Conservation (phyloP, 2,329 filamentous ascomycete genomes). For the Colletotrichum sp. region DNA sequence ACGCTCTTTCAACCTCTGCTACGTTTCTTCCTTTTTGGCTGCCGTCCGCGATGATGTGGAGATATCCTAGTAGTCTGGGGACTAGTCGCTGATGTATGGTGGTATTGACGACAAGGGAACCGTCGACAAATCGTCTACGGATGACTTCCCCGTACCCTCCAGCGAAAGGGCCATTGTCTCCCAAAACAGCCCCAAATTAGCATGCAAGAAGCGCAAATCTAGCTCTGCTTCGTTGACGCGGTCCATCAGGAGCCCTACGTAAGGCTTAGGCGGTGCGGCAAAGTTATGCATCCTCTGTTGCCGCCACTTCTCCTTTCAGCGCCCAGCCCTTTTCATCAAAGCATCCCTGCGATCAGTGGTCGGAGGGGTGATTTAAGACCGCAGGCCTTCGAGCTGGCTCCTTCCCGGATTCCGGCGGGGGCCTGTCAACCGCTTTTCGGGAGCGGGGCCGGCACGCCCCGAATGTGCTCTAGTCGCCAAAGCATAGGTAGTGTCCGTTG, state of each 20-base stretch:
- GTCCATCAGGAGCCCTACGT: background rate
- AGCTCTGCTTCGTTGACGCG: background rate
- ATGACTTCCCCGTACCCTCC: background rate
- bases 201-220: background rate
- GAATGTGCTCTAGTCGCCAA: background rate
- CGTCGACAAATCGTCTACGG: background rate
- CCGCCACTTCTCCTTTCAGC: background rate
- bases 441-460: background rate
- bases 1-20: background rate
- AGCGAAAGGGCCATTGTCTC: background rate
- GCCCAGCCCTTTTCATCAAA: background rate
- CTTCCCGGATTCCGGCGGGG: background rate
- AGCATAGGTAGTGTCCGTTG: background rate
- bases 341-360: background rate
- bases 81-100: background rate
- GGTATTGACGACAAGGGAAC: background rate
- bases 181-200: background rate
- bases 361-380: background rate
- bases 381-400: background rate
- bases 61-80: fast-evolving
- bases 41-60: background rate
- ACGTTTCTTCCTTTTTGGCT: background rate
- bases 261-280: background rate
- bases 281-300: background rate
- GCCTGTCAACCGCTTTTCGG: background rate